Conservation (phyloP, 257 asterid species). For the Solanum appendiculatum region DNA sequence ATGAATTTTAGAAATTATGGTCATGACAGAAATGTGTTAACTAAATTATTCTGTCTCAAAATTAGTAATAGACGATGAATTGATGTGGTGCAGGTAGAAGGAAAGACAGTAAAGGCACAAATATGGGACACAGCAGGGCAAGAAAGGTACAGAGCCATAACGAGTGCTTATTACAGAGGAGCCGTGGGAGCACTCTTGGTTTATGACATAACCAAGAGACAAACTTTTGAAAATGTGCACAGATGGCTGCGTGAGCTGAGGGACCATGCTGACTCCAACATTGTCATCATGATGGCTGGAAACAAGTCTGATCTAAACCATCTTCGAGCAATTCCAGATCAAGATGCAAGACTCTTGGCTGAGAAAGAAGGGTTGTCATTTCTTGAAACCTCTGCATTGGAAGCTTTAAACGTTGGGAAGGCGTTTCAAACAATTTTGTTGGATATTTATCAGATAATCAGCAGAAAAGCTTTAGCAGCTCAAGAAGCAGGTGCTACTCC, state of each 20-base stretch:
- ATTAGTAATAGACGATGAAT: background rate
- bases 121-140: slow-evolving; percentile 56
- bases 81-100: slow-evolving; percentile 26
- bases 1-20: background rate
- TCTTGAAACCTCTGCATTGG: slow-evolving; percentile 34
- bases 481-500: slow-evolving; percentile 34
- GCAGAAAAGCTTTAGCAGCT: slow-evolving; percentile 35
- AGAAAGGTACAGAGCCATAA: slow-evolving; percentile 39
- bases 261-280: slow-evolving; percentile 42
- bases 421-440: slow-evolving; percentile 35
- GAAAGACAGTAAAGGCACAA: slow-evolving; percentile 39
- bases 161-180: slow-evolving; percentile 44
- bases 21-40: background rate
- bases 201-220: slow-evolving; percentile 31
- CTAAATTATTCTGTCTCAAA: background rate
- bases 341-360: slow-evolving; percentile 28
- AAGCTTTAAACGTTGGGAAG: slow-evolving; percentile 31
- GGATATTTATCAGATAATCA: slow-evolving; percentile 37
- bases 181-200: slow-evolving; percentile 44
- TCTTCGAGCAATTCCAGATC: slow-evolving; percentile 27
- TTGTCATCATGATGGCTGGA: slow-evolving; percentile 39
- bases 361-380: slow-evolving; percentile 44
- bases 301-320: slow-evolving; percentile 34
- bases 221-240: slow-evolving; percentile 29
- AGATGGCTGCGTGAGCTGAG: slow-evolving; percentile 37